phyloP scores from a whole-genome alignment of 2,329 filamentous ascomycete species.

The Alternaria infectoria region DNA sequence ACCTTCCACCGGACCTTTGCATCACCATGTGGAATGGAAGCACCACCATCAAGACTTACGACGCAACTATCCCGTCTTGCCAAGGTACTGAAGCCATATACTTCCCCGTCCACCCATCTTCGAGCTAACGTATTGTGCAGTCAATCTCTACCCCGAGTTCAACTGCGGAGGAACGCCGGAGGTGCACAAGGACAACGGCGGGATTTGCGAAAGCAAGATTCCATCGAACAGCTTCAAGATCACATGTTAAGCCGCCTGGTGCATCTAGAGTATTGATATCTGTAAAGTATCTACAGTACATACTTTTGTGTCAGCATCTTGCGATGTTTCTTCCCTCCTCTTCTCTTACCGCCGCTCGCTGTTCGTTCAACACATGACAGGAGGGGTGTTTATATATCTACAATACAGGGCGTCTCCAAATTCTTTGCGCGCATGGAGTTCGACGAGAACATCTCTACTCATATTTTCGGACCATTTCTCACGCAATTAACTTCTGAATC shows the following conservation, averaged over 20 bases:
- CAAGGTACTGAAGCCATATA: not conserved
- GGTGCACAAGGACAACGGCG: not conserved
- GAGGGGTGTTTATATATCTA: not conserved
- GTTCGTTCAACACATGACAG: constrained; percentile 2
- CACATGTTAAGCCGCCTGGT: not conserved
- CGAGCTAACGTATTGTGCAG: not conserved
- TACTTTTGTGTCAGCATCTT: not conserved
- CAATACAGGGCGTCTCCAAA: not conserved
- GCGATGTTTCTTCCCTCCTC: not conserved
- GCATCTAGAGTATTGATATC: too few relatives aligned
- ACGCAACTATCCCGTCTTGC: not conserved
- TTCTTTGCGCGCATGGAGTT: not conserved
- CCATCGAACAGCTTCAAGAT: not conserved
- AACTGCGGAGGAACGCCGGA: not conserved
- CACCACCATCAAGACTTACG: not conserved
- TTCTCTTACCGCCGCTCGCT: not conserved
- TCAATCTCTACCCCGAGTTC: not conserved
- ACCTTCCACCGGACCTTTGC: not conserved
- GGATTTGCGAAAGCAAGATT: not conserved
- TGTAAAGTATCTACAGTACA: too few relatives aligned
- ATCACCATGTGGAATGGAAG: not conserved
- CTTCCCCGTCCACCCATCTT: not conserved
- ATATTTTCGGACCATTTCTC: not conserved
- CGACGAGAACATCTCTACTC: not conserved
- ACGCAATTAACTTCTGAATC: not conserved